phyloP scores from a whole-genome alignment of 768 basidiomycete genomes.

The Peribolospora baueri region DNA sequence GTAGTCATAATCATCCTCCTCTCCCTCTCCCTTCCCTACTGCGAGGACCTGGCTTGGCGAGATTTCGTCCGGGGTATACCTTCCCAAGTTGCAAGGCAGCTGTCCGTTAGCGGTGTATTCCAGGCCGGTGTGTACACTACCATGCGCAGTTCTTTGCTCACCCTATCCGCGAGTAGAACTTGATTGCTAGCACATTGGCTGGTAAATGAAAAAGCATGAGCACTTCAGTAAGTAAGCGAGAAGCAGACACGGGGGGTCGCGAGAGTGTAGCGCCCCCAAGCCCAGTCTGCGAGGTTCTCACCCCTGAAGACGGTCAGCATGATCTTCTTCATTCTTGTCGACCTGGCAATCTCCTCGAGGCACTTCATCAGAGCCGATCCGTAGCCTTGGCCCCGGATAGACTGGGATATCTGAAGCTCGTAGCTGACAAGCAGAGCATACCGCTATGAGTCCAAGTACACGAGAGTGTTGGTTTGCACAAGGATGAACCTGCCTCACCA shows the following conservation, averaged over 20 bases:
- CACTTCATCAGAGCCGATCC: slow-evolving; percentile 32
- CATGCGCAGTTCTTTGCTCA: neutral
- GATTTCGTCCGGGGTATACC: slow-evolving; percentile 6
- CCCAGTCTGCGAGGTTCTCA: slow-evolving; percentile 15
- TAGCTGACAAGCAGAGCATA: slow-evolving; percentile 28
- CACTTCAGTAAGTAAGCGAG: too few relatives aligned
- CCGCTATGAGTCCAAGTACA: neutral
- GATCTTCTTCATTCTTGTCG: slow-evolving; percentile 39
- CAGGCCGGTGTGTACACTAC: neutral
- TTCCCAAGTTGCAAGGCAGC: neutral
- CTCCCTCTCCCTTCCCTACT: neutral
- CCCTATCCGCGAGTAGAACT: slow-evolving; percentile 11
- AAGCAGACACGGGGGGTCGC: neutral
- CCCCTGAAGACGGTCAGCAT: slow-evolving; percentile 56
- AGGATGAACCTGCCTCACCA: slow-evolving; percentile 28
- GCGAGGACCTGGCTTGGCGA: slow-evolving; percentile 1
- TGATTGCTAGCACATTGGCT: slow-evolving; percentile 9
- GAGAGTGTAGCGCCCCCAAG: neutral
- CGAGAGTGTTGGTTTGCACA: neutral
- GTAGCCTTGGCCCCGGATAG: slow-evolving; percentile 30
- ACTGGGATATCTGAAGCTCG: slow-evolving; percentile 39
- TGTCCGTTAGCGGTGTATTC: neutral
- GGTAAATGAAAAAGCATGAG: too few relatives aligned
- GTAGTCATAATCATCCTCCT: slow-evolving; percentile 1
- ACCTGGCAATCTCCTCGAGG: slow-evolving; percentile 29